A percentile compares a stretch with the other conserved stretches of the same genome.
phyloP scores from a whole-genome alignment of 139 green algal genomes.

The Zygnema cylindricum region DNA sequence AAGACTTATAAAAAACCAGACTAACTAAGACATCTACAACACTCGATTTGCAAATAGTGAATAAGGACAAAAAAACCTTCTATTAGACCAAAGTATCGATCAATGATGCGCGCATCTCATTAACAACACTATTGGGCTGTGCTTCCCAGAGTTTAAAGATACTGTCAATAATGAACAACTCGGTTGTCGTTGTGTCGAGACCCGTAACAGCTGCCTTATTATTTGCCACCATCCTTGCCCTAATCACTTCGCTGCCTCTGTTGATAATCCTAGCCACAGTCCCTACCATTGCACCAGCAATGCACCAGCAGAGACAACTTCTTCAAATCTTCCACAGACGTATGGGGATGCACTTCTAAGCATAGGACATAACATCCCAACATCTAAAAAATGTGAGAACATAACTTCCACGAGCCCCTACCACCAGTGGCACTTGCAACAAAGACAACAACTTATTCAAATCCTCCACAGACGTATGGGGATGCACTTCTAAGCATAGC shows the following conservation, averaged over 20 bases:
- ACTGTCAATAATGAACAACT: slow-evolving; percentile 93
- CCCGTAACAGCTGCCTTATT: slow-evolving; percentile 97
- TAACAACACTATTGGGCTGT: slow-evolving; percentile 84
- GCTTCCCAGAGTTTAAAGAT: slow-evolving; percentile 91
- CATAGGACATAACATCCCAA: no score
- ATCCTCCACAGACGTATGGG: slow-evolving; percentile 95
- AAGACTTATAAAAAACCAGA: no score
- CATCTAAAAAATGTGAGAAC: neutral
- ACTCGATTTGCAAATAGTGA: no score
- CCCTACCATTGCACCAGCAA: no score
- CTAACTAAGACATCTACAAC: no score
- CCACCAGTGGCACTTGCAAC: slow-evolving; percentile 92
- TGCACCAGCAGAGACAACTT: slow-evolving; percentile 95
- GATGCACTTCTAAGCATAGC: slow-evolving; percentile 73
- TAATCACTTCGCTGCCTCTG: slow-evolving; percentile 92
- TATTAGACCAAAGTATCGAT: slow-evolving; percentile 79
- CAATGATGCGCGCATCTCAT: slow-evolving; percentile 86
- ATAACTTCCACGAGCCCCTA: no score
- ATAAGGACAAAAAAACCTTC: no score
- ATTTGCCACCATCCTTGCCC: slow-evolving; percentile 87
- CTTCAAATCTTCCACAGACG: slow-evolving; percentile 96
- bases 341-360: slow-evolving; percentile 91
- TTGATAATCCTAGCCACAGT: slow-evolving; percentile 98
- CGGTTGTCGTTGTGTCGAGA: slow-evolving; percentile 94
- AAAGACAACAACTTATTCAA: slow-evolving; percentile 96